Base-by-base conservation (phyloP, 495 filamentous ascomycete species). In the Mytilinidion resinicola region DNA sequence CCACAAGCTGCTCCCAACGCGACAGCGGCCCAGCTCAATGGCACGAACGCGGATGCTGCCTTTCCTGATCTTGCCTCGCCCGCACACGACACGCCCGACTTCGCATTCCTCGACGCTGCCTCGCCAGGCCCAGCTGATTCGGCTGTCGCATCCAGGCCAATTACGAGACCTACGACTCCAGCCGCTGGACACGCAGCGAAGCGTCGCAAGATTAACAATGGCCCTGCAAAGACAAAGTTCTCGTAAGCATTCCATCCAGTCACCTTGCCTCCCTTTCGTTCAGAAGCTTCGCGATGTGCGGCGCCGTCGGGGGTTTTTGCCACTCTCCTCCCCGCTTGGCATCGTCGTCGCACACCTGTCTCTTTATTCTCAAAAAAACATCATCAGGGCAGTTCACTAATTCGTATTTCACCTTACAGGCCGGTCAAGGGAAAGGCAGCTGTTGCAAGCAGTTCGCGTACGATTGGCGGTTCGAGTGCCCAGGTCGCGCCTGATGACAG, bases 401-500 rank as follows among this genome's bases (percentile, higher is more conserved):
- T 51, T 17, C 21, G 19, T 58, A 10, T 59, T 53, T 52, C 3
- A 54, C 44, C 37, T 19, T 33, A 20, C 57, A 66, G 63, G 15
- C 63, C 63, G 21, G 63, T 66, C 36, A 66, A 66, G 41, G 63
- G n/a, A 54, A 66, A 21, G 59, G 59, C 9, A 30, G 59, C 59
- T 47, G 60, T 66, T 15, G 63, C 63, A 35, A 59, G 63, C 17
- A 61, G 62, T 41, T 36, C 64, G 33, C 56, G 57, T 51, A 35
- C 15, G 49, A 56, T 56, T 57, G 59, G 59, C 53, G 61, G 64
- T 54, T 47, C 37, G 60, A 59, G 57, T 34, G 21, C 21, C 51
- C 52, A 36, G 52, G 53, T 56, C 55, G 60, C 60, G 60, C 52
- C 57, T 63, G 60, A 63, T 67, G 64, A 67, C 64, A 67, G 60